These are phyloP conservation scores for Colletotrichum trifolii DNA, from an alignment of 2,329 filamentous ascomycete species.

Conservation along the genomic window DNA sequence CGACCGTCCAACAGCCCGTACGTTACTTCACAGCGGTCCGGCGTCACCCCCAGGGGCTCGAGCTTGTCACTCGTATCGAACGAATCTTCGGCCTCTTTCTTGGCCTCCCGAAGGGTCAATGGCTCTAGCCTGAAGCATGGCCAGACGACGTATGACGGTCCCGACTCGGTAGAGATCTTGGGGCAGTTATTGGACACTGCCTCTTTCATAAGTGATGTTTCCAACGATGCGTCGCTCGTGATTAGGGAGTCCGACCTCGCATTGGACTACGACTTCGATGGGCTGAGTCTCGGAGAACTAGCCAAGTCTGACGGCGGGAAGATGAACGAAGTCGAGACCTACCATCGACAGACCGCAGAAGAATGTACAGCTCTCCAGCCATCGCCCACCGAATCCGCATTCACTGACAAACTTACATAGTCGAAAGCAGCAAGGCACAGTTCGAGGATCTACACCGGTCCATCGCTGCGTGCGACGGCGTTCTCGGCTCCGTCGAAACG, in stretches of 20 bases:
- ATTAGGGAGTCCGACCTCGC: constrained; percentile 66
- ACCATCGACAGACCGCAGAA: constrained; percentile 69
- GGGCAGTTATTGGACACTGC: constrained; percentile 54
- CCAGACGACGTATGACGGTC: constrained; percentile 60
- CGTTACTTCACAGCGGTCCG: constrained; percentile 74
- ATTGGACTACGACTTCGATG: constrained; percentile 81
- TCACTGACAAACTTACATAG: constrained; percentile 50
- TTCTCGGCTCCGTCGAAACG: constrained; percentile 90
- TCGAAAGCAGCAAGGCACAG: constrained; percentile 83
- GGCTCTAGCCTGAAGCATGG: constrained; percentile 75
- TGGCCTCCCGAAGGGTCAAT: constrained; percentile 73
- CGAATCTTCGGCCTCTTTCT: constrained; percentile 81
- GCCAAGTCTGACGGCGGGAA: constrained; percentile 51
- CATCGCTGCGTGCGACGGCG: constrained; percentile 90
- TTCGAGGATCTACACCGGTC: constrained; percentile 92
- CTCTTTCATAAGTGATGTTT: constrained; percentile 37
- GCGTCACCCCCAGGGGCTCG: constrained; percentile 77
- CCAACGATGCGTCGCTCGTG: constrained; percentile 30
- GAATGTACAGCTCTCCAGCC: constrained; percentile 69
- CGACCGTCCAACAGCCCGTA: constrained; percentile 77
- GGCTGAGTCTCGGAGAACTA: constrained; percentile 80
- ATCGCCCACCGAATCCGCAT: no score
- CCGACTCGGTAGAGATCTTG: constrained; percentile 79
- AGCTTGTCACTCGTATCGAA: constrained; percentile 81
- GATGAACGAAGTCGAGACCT: constrained; percentile 39